Conservation (phyloP, 1,284 basidiomycete species). For the Agroathelia rolfsii region DNA sequence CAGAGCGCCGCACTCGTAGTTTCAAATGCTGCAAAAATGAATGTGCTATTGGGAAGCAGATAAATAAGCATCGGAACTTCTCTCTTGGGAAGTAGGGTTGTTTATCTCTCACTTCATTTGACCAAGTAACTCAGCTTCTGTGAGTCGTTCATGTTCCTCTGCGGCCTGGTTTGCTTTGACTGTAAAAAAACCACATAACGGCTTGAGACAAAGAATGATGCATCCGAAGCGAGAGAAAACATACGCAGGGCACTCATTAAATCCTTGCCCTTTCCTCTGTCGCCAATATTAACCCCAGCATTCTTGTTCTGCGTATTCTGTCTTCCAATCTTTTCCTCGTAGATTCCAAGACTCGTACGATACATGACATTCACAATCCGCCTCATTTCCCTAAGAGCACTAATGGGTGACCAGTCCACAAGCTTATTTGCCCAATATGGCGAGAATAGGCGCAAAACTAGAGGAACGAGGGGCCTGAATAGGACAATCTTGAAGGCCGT, state of each 20-base stretch:
- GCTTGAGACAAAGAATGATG: constrained; percentile 3
- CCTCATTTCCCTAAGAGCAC: constrained; percentile 33
- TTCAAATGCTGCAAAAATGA: constrained; percentile 38
- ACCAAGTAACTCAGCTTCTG: constrained; percentile 32
- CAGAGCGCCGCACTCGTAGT: constrained; percentile 30
- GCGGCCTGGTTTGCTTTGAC: constrained; percentile 30
- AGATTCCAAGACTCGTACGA: constrained; percentile 28
- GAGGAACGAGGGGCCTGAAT: constrained; percentile 37
- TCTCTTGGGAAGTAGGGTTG: no score
- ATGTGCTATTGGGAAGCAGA: constrained; percentile 18
- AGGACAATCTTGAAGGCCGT: constrained; percentile 34
- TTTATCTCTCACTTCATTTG: constrained; percentile 45
- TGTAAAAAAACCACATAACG: no score
- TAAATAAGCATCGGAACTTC: constrained; percentile 4
- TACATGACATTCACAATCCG: constrained; percentile 40
- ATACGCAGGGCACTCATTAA: constrained; percentile 40
- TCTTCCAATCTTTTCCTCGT: constrained; percentile 25
- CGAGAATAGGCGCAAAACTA: constrained; percentile 30
- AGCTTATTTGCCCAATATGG: constrained; percentile 32
- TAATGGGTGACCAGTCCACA: constrained; percentile 32
- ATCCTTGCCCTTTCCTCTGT: constrained; percentile 31
- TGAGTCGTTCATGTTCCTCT: constrained; percentile 23
- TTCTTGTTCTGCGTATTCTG: constrained; percentile 14
- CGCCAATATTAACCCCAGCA: constrained; percentile 13
- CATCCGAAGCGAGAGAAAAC: constrained; percentile 13